Base-by-base conservation (phyloP, 148 eudicot species). In the Vaccinium myrtillus region DNA sequence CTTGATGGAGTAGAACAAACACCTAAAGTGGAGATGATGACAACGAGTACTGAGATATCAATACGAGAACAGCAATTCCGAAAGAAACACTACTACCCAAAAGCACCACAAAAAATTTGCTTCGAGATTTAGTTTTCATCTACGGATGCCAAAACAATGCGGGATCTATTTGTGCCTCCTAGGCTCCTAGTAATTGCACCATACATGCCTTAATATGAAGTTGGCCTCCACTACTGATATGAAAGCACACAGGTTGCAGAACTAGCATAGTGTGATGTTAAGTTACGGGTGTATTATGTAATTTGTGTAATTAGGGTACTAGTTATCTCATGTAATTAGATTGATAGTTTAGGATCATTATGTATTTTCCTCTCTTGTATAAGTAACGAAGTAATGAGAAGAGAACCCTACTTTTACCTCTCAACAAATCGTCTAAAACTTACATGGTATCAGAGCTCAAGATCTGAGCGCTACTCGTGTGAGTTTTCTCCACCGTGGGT, bases 1-100 rank as follows among this genome's bases (percentile, higher is more conserved):
- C 92, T 88, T 97, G 99, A 91, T 89, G 92, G 81, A 93, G 93
- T 77, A 97, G 94, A 53, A 95, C 96, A 90, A 97, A 92, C 77
- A 90, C 96, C 99, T 97, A 88, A 54, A 84, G 74, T 79, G 15
- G 46, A 48, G 81, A 84, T 49, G 19, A 81, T 21, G 54, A n/a
- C 32, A 53, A 39, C 36, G 67, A 77, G 83, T 84, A 75, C 18
- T 16, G 12, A 55, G 49, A 73, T 6, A 43, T 23, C 27, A 46
- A 73, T 56, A 46, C 9, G 8, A 77, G 27, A 82, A 36, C 21
- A 50, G 71, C 30, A 54, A 71, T 50, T 16, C 0, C 19, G 13
- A 83, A 3, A 21, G 32, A 55, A 82, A 82, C 50, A 15, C 43
- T 4, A 18, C 27, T 4, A 25, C 12, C 25, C 51, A 79, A 5